These are phyloP conservation scores for Suillus luteus DNA, from an alignment of 768 basidiomycete genomes.

Conservation along the genomic window DNA sequence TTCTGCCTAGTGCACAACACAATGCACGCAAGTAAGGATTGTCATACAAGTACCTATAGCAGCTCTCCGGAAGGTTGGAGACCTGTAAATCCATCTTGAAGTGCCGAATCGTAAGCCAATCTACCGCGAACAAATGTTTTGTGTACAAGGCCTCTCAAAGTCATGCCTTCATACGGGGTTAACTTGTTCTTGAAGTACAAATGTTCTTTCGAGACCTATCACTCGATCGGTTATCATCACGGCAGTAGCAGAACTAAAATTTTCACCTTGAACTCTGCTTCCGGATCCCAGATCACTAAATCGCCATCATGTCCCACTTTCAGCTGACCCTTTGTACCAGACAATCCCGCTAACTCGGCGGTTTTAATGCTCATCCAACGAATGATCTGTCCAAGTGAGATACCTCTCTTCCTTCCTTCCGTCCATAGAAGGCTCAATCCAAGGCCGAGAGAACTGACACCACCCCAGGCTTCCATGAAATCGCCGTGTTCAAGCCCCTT, in stretches of 20 bases:
- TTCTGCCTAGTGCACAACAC: neutral
- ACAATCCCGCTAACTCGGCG: constrained; percentile 79
- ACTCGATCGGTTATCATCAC: constrained; percentile 11
- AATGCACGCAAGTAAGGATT: neutral
- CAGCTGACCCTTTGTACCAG: constrained; percentile 69
- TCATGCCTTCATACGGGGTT: constrained; percentile 83
- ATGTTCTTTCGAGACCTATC: constrained; percentile 69
- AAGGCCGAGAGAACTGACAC: constrained; percentile 87
- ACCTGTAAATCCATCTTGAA: constrained; percentile 36
- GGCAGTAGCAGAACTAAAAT: constrained; percentile 12
- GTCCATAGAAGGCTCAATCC: constrained; percentile 91
- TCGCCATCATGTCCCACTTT: constrained; percentile 82
- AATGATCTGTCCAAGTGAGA: constrained; percentile 61
- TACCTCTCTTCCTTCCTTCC: constrained; percentile 55
- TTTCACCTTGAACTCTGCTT: constrained; percentile 45
- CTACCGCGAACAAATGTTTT: constrained; percentile 78
- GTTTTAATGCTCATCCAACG: constrained; percentile 74
- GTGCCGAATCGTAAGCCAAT: constrained; percentile 56
- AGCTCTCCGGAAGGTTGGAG: constrained; percentile 39
- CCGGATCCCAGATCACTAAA: constrained; percentile 81
- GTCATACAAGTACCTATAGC: constrained; percentile 26
- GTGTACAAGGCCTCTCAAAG: constrained; percentile 66
- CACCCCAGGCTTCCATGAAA: constrained; percentile 93
- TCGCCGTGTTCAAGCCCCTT: constrained; percentile 79
- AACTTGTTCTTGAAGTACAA: constrained; percentile 94